Evolutionary conservation across 441 rosid species (phyloP).

Genomic region (Corymbia citriodora): DNA sequence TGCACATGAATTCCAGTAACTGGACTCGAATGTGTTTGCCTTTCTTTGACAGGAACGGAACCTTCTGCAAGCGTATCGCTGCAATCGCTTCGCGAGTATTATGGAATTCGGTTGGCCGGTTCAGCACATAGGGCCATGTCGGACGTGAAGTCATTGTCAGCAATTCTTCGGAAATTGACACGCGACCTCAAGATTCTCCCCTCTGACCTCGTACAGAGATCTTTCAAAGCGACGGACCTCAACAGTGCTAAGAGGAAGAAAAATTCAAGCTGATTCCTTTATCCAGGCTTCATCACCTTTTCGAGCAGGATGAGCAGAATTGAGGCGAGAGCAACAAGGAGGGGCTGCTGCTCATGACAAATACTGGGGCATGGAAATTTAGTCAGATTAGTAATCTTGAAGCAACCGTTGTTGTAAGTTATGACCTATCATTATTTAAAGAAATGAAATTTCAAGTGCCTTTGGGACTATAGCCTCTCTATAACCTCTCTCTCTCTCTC

Average conservation of each 20-base stretch:
- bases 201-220: conserved; percentile 40
- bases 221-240: conserved; percentile 41
- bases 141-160: conserved; percentile 54
- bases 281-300: background rate
- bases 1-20: background rate
- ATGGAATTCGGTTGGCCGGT: conserved; percentile 36
- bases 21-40: background rate
- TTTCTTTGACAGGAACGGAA: conserved; percentile 31
- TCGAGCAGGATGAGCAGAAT: background rate
- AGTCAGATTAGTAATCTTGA: background rate
- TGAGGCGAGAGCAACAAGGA: background rate
- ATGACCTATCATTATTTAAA: background rate
- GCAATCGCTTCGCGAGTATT: conserved; percentile 42
- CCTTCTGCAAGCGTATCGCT: conserved; percentile 32
- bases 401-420: background rate
- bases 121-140: conserved; percentile 88
- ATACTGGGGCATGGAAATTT: background rate
- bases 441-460: background rate
- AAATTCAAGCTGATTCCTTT: conserved; percentile 22
- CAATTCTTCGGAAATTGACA: conserved; percentile 64
- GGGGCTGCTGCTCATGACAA: background rate
- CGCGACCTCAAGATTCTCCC: conserved; percentile 47
- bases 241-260: conserved; percentile 42
- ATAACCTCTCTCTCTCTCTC: background rate
- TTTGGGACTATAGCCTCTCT: background rate